phyloP scores from a whole-genome alignment of 78 protist genomes.

The Chrysochromulina parva region DNA sequence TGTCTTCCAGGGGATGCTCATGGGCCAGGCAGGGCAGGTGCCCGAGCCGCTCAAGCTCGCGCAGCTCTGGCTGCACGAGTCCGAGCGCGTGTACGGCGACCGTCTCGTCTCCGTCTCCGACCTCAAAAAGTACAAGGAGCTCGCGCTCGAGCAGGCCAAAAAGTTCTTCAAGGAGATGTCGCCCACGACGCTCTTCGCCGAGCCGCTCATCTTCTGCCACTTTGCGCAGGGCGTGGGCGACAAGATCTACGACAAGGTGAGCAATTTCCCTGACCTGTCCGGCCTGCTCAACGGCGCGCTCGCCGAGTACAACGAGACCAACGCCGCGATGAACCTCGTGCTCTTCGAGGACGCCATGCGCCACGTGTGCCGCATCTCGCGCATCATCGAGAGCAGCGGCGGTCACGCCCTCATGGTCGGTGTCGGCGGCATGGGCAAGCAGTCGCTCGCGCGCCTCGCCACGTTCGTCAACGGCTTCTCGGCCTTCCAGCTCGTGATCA shows the following conservation, averaged over 20 bases:
- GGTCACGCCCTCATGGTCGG: conserved; percentile 74
- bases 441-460: conserved; percentile 61
- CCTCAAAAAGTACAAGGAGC: conserved; percentile 33
- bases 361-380: conserved; percentile 65
- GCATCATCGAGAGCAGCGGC: conserved; percentile 59
- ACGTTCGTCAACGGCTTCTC: conserved; percentile 40
- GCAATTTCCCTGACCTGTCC: neutral
- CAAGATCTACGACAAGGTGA: conserved; percentile 15
- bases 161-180: conserved; percentile 47
- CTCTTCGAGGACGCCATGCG: conserved; percentile 69
- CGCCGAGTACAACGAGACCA: conserved; percentile 46
- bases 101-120: conserved; percentile 39
- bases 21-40: conserved; percentile 10
- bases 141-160: conserved; percentile 33
- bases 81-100: conserved; percentile 55
- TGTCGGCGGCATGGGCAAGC: conserved; percentile 74
- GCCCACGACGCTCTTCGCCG: conserved; percentile 30
- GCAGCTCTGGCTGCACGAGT: conserved; percentile 54
- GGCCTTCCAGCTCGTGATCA: conserved; percentile 46
- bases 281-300: conserved; percentile 37
- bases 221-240: conserved; percentile 41
- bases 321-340: conserved; percentile 62
- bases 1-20: conserved; percentile 61
- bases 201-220: conserved; percentile 47
- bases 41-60: neutral